Evolutionary conservation across 2,329 filamentous ascomycete species (phyloP), one percentile per base, ranked within the genome.

Genomic region (Diaporthe caulivora): DNA sequence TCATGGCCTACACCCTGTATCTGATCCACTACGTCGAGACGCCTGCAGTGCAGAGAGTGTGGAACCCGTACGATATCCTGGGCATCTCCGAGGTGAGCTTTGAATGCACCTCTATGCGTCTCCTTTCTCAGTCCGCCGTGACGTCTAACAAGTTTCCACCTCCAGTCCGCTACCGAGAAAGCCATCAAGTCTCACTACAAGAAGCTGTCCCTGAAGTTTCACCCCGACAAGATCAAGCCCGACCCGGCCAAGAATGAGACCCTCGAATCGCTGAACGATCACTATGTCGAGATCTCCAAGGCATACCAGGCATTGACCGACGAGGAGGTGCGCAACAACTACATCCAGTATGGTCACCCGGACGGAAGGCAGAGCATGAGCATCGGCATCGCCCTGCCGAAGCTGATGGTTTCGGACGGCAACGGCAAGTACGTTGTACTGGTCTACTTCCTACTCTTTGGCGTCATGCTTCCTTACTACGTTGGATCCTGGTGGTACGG

Each of bases 401-500:
- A 97, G 82, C 94, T 97, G 84, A 95, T 99, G 79, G 90, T 99
- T 71, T 93, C 94, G 18, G 95, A 98, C 77, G 96, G 95, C 71
- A 97, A 97, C 82, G 96, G 95, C 77, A 98, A 98, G 86, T 98
- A 97, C 80, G 93, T 99, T 70, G 87, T 99, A 75, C 87, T 98
- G 72, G 89, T 98, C 76, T 99, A 99, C 82, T 95, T 95, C 49
- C 84, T 93, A 44, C 89, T 98, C 51, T 91, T 99, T 68, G 97
- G 96, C 71, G 94, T 98, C 75, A 86, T 98, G 74, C 87, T 99
- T 69, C 97, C 97, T 3, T 99, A 97, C 82, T 87, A 97, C 62
- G 96, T 99, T 72, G 97, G 97, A 62, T 95, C 93, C 74, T 99
- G 97, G 97, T 99, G 97, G 97, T 99, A 99, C 81, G 97, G 97